Evolutionary conservation across 768 basidiomycete genomes (phyloP), one percentile per base, ranked within the genome.

Genomic region (Leucocoprinus birnbaumii): DNA sequence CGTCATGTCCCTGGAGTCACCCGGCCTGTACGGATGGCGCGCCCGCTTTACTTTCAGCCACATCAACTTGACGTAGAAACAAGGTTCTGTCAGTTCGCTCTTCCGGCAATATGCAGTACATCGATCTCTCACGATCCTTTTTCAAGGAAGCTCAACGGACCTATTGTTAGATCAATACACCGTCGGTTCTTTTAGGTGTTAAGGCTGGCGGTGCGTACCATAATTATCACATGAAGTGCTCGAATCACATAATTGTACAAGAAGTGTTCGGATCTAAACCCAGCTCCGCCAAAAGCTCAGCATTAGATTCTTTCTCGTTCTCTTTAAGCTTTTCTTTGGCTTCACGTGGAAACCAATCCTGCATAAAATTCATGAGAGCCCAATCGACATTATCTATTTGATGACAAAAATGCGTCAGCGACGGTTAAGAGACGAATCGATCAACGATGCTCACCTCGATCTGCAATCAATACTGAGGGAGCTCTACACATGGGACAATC

Each of bases 331-430:
- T 97, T 62, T 77, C 78, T 55, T 75, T 82, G 14, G 91, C 77
- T 66, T 97, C 95, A 13, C 81, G 65, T 0, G 95, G 93, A 68
- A 98, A 98, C 92, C 93, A 97, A 62, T 89, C 85, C 55, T 86
- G 79, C 86, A 97, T 91, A 62, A 93, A 94, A 60, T 91, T 89
- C 44, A 88, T 73, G 45, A 92, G 65, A 1, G 84, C 89, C 79
- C 83, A 84, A 62, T 93, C 90, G 16, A 93, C 80, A 63, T 92
- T 93, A 2, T 78, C 89, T 91, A 56, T 16, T 43, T 46, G 61
- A 24, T n/a, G 7, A 19, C 3, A 48, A 1, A 16, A 34, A 14
- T n/a, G n/a, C 3, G 46, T 25, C 16, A 3, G 26, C 1, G 27
- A 31, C 5, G 31, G n/a, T n/a, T 31, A 31, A 31, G 31, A 31